A percentile compares a stretch with the other conserved stretches of the same genome.
These are phyloP conservation scores for Aspergillus japonicus DNA, from an alignment of 2,329 filamentous ascomycete genomes.

Conservation along the genomic window DNA sequence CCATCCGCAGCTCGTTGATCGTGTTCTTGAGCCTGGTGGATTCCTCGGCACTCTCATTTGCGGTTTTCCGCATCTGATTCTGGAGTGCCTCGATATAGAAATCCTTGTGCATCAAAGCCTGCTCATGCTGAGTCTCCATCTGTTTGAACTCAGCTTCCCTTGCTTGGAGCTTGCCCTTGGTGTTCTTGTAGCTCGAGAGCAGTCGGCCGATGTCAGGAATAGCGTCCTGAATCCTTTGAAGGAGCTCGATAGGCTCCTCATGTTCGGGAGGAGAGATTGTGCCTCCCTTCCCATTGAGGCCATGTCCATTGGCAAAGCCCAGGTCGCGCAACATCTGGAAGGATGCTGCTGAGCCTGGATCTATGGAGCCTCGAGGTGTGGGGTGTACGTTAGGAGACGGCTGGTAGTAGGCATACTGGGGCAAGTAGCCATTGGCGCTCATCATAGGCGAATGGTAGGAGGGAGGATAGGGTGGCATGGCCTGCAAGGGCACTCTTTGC, in stretches of 20 bases:
- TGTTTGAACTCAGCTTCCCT: constrained; percentile 52
- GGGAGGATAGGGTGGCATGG: constrained; percentile 25
- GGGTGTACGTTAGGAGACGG: constrained; percentile 28
- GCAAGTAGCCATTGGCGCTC: constrained; percentile 32
- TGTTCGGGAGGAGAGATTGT: constrained; percentile 32
- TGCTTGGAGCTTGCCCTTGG: constrained; percentile 50
- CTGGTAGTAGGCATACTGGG: constrained; percentile 35
- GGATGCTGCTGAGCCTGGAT: constrained; percentile 30
- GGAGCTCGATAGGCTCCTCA: constrained; percentile 40
- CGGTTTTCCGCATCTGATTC: constrained; percentile 50
- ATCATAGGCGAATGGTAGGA: constrained; percentile 38
- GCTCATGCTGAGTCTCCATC: constrained; percentile 50
- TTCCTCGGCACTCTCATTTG: constrained; percentile 52
- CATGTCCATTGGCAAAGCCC: constrained; percentile 20
- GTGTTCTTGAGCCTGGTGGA: constrained; percentile 42
- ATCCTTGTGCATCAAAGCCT: constrained; percentile 53
- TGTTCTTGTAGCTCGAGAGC: constrained; percentile 50
- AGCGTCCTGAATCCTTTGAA: constrained; percentile 46
- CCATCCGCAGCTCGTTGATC: constrained; percentile 50
- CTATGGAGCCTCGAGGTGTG: constrained; percentile 31
- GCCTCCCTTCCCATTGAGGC: constrained; percentile 28
- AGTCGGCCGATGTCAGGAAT: constrained; percentile 49
- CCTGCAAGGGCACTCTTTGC: constrained; percentile 25
- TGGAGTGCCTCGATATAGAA: constrained; percentile 54
- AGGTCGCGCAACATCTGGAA: constrained; percentile 35